Percentiles rank a stretch among this genome's conserved stretches.
These are phyloP conservation scores for Globisporangium spinosum DNA, from an alignment of 352 stramenopile genomes.

Conservation along the genomic window DNA sequence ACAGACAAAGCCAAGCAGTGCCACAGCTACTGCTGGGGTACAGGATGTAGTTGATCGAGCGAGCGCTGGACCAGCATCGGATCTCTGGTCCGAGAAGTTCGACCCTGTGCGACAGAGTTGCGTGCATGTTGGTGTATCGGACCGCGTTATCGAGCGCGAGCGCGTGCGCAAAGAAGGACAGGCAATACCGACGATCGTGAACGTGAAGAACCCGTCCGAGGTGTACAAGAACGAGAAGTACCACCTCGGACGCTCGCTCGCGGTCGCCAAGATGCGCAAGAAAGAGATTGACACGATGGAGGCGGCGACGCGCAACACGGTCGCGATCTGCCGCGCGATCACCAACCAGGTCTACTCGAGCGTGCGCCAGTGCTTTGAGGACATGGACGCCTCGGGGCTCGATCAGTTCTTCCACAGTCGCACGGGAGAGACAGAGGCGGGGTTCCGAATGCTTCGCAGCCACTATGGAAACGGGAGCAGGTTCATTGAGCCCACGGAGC, in stretches of 20 bases:
- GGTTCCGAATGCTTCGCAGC: slow-evolving; percentile 67
- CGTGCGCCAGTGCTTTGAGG: slow-evolving; percentile 50
- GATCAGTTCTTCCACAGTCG: slow-evolving; percentile 39
- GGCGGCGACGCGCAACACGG: slow-evolving; percentile 57
- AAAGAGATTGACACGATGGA: slow-evolving; percentile 58
- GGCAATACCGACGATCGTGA: slow-evolving; percentile 27
- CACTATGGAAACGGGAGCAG: slow-evolving; percentile 40
- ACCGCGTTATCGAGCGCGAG: slow-evolving; percentile 58
- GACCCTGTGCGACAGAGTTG: slow-evolving; percentile 57
- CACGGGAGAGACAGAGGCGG: slow-evolving; percentile 43
- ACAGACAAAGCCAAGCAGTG: neutral
- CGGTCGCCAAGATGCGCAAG: slow-evolving; percentile 39
- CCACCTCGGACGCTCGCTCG: slow-evolving; percentile 44
- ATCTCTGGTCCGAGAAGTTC: slow-evolving; percentile 44
- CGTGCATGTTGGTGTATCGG: slow-evolving; percentile 66
- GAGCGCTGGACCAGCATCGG: neutral
- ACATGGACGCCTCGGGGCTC: slow-evolving; percentile 39
- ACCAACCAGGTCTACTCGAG: slow-evolving; percentile 38
- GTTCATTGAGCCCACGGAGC: slow-evolving; percentile 50
- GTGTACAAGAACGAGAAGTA: slow-evolving; percentile 68
- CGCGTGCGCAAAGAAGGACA: slow-evolving; percentile 18
- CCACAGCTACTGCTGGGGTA: neutral
- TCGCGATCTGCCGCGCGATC: slow-evolving; percentile 50
- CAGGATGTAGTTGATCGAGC: neutral
- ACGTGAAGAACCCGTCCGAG: slow-evolving; percentile 50